Evolutionary conservation across 2,329 filamentous ascomycete species (phyloP), one percentile per base, ranked within the genome.

Genomic region (Pestalotiopsis fici): DNA sequence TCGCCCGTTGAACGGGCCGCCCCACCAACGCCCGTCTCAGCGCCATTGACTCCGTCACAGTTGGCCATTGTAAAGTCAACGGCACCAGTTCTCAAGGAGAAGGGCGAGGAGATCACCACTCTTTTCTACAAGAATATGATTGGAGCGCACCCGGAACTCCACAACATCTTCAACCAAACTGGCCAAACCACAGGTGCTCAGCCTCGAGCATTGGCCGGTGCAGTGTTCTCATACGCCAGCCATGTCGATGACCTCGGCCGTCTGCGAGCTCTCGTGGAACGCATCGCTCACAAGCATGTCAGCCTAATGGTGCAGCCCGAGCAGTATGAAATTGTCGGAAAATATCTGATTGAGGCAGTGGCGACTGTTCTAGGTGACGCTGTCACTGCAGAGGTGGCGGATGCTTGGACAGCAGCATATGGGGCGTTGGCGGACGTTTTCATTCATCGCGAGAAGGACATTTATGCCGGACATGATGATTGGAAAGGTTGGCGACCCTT

Each of bases 281-380:
- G 90, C 73, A 94, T 95, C 71, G 90, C 90, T 67, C 88, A 94
- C 74, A 94, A 94, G 81, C 92, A 95, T 75, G 91, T 86, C 27
- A 91, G 88, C 1, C 84, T 95, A n/a, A 88, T 87, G 75, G 87
- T 95, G 74, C 81, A 83, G 70, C 85, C 92, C 0, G 90, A 89
- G 25, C 89, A 94, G 65, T 95, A 95, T 76, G 79, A 83, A 64
- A 86, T 93, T 37, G 92, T 95, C 2, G 92, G 90, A 55, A 85
- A 87, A 70, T 85, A 90, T 76, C 84, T 95, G 1, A 83, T 95
- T 21, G 86, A 84, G 61, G 90, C 92, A 1, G 91, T 95, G 79
- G 87, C 85, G 13, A 77, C 86, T 39, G 88, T 94, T 0, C 85
- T 95, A 0, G 91, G 91, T 1, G 85, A 86, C 47, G 91, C 88